These are phyloP conservation scores for Taphrina flavorubra DNA, from an alignment of 1,139 yeast species.

Conservation along the genomic window DNA sequence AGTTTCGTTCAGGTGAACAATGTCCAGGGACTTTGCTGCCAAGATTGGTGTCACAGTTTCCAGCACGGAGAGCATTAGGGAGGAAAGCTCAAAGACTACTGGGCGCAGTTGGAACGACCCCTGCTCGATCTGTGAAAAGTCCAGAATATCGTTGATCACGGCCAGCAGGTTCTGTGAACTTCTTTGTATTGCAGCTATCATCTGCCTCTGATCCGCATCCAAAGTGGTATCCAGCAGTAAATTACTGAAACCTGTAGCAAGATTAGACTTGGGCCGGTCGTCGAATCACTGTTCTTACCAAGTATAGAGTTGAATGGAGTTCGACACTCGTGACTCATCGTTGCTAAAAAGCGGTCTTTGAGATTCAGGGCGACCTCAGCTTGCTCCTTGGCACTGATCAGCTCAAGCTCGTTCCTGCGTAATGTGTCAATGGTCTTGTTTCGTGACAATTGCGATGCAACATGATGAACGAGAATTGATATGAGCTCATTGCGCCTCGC, in stretches of 20 bases:
- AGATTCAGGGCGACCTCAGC: slow-evolving; percentile 89
- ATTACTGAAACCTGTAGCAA: slow-evolving; percentile 71
- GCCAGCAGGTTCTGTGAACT: slow-evolving; percentile 81
- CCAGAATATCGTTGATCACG: slow-evolving; percentile 84
- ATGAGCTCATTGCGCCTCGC: slow-evolving; percentile 4
- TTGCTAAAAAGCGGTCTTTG: slow-evolving; percentile 86
- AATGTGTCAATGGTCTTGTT: slow-evolving; percentile 4
- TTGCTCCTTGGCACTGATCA: slow-evolving; percentile 59
- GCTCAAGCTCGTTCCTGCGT: slow-evolving; percentile 7
- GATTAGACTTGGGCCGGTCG: background rate
- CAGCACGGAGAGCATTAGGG: slow-evolving; percentile 85
- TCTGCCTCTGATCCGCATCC: slow-evolving; percentile 86
- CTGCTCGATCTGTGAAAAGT: slow-evolving; percentile 89
- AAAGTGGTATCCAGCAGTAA: slow-evolving; percentile 82
- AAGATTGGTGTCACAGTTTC: slow-evolving; percentile 88
- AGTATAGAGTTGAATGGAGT: slow-evolving; percentile 92
- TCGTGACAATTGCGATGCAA: slow-evolving; percentile 13
- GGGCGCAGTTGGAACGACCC: slow-evolving; percentile 90
- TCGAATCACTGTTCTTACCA: slow-evolving; percentile 50
- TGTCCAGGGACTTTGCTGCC: slow-evolving; percentile 77
- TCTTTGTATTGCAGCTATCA: slow-evolving; percentile 85
- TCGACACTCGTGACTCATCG: slow-evolving; percentile 89
- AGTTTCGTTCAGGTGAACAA: slow-evolving; percentile 80
- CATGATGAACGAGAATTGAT: slow-evolving; percentile 2
- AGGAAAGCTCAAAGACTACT: slow-evolving; percentile 80